Conservation (phyloP, 1,139 yeast species). For the Magnusiomyces suaveolens region DNA sequence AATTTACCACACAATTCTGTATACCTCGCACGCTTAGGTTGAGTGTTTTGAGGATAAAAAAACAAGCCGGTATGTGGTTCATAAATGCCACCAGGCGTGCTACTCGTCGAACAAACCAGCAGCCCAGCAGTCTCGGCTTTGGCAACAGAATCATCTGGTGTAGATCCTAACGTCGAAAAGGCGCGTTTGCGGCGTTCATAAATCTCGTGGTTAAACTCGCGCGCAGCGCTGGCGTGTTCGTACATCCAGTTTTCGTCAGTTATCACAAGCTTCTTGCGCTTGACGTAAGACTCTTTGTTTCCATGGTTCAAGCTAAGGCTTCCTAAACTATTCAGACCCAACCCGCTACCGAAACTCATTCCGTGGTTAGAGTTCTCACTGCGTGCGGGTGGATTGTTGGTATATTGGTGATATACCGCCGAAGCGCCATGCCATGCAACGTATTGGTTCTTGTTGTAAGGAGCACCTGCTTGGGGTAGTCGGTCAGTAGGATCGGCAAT, state of each 20-base stretch:
- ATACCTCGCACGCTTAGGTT: conserved; percentile 45
- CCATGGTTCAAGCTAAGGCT: conserved; percentile 1
- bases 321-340: not conserved
- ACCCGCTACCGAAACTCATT: not conserved
- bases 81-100: conserved; percentile 43
- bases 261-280: conserved; percentile 33
- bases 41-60: conserved; percentile 67
- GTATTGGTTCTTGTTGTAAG: conserved; percentile 41
- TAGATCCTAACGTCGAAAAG: conserved; percentile 27
- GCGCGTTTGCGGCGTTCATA: conserved; percentile 50
- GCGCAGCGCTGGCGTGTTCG: conserved; percentile 71
- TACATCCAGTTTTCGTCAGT: conserved; percentile 78
- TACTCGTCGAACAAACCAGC: not conserved
- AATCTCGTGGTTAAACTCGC: conserved; percentile 56
- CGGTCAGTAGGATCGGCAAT: conserved; percentile 65
- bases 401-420: conserved; percentile 33
- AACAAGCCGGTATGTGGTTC: conserved; percentile 77
- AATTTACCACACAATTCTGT: conserved; percentile 27
- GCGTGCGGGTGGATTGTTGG: conserved; percentile 32
- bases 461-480: conserved; percentile 36
- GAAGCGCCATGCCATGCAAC: conserved; percentile 47
- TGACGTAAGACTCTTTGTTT: conserved; percentile 16
- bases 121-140: not conserved
- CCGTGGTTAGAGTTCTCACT: conserved; percentile 16
- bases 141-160: not conserved